Base-by-base conservation (phyloP, 805 yeast genomes). In the Vanderwaltozyma verrucispora region DNA sequence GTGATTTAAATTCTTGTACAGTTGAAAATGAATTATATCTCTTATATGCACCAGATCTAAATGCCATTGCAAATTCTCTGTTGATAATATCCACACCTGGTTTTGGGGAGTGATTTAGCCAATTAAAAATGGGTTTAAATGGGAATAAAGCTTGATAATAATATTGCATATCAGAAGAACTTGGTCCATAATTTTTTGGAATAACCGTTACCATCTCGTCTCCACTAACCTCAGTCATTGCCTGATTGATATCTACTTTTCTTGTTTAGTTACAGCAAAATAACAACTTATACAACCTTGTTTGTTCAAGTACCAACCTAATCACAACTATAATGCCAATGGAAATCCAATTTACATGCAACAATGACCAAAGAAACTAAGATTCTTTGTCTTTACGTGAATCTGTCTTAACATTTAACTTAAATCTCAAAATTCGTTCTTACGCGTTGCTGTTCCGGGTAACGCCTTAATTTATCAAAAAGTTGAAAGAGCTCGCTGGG, bases 41-140 rank as follows among this genome's bases (percentile, higher is more conserved):
- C 48, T 84, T 81, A 55, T 89, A 92, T 1, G 87, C 92, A 13
- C 94, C 96, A 23, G 84, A 75, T 46, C 81, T 71, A 51, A 80
- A 77, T 41, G 89, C 95, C 67, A 81, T 86, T 2, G 98, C 97
- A 56, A 92, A 80, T 57, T 92, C 98, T 46, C 98, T 72, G 72
- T 83, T 76, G 15, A 85, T 74, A 62, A 89, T 88, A 54, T 84
- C 92, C 17, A 71, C 64, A 15, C 75, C 69, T 8, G 92, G 80
- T 32, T 72, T 74, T 2, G 80, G 84, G 0, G 94, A 77, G 57
- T 88, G 97, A 54, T 78, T 83, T 35, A 89, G 65, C 97, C 97
- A 89, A 44, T 74, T 79, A 62, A 80, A 88, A n/a, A 88, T 65
- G 27, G 75, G 69, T 45, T 77, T 71, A 64, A 82, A 85, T 4